phyloP scores from a whole-genome alignment of 768 basidiomycete genomes.

The Fibroporia radiculosa region DNA sequence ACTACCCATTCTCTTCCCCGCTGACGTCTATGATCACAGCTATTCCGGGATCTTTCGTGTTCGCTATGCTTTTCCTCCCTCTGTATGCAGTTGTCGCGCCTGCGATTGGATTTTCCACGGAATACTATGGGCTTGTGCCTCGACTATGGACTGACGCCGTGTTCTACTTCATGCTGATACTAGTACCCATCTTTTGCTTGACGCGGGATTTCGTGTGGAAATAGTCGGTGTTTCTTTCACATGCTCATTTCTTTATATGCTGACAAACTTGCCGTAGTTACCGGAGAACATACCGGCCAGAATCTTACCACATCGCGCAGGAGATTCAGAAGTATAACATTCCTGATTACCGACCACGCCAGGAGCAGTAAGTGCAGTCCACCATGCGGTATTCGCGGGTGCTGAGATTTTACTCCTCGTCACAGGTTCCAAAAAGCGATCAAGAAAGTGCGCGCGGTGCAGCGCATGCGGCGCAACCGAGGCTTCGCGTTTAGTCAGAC shows the following conservation, averaged over 20 bases:
- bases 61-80: slow-evolving; percentile 95
- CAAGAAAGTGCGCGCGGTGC: slow-evolving; percentile 98
- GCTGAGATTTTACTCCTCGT: slow-evolving; percentile 4
- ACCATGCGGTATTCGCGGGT: slow-evolving; percentile 1
- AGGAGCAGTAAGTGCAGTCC: slow-evolving; percentile 73
- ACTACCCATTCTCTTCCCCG: neutral
- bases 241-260: slow-evolving; percentile 7
- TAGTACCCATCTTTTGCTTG: slow-evolving; percentile 81
- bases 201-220: slow-evolving; percentile 93
- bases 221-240: slow-evolving; percentile 55
- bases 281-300: slow-evolving; percentile 80
- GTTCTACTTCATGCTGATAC: slow-evolving; percentile 84
- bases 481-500: slow-evolving; percentile 99
- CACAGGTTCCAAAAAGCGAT: slow-evolving; percentile 95
- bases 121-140: slow-evolving; percentile 86
- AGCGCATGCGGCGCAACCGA: slow-evolving; percentile 91
- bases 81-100: slow-evolving; percentile 87
- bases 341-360: slow-evolving; percentile 91
- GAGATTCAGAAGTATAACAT: slow-evolving; percentile 99
- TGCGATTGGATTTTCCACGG: slow-evolving; percentile 77
- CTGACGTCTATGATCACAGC: slow-evolving; percentile 35
- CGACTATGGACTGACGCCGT: slow-evolving; percentile 82
- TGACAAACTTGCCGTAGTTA: slow-evolving; percentile 48
- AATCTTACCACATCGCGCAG: slow-evolving; percentile 96
- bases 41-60: slow-evolving; percentile 93